phyloP scores from a whole-genome alignment of 352 stramenopile genomes.

The Globisporangium canariense region DNA sequence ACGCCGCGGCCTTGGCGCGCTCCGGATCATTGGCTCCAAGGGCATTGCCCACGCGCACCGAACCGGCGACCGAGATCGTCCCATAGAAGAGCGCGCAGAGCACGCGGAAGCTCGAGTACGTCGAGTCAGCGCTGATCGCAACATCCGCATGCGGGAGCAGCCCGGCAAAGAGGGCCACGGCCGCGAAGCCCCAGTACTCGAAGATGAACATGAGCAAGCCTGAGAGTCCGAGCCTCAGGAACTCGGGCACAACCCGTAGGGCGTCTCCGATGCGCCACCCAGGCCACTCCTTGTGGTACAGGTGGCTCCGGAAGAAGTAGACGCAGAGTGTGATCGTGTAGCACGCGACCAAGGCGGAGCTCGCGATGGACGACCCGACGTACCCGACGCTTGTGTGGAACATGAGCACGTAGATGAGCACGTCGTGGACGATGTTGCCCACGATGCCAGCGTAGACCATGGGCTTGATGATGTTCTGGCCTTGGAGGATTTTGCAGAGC shows the following conservation, averaged over 20 bases:
- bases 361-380: slow-evolving; percentile 72
- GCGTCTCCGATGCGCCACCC: slow-evolving; percentile 69
- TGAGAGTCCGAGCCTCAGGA: slow-evolving; percentile 72
- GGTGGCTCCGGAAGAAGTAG: slow-evolving; percentile 63
- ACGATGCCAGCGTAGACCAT: slow-evolving; percentile 78
- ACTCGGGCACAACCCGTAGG: slow-evolving; percentile 63
- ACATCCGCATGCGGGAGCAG: slow-evolving; percentile 74
- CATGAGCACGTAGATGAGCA: slow-evolving; percentile 85
- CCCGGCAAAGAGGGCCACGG: slow-evolving; percentile 65
- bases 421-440: slow-evolving; percentile 75
- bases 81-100: slow-evolving; percentile 73
- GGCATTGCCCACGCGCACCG: slow-evolving; percentile 82
- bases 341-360: slow-evolving; percentile 45
- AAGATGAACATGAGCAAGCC: slow-evolving; percentile 86
- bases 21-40: slow-evolving; percentile 77
- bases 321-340: slow-evolving; percentile 61
- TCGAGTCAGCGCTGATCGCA: slow-evolving; percentile 82
- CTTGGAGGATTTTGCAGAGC: slow-evolving; percentile 82
- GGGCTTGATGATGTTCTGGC: slow-evolving; percentile 80
- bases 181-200: slow-evolving; percentile 83
- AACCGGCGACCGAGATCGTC: slow-evolving; percentile 63
- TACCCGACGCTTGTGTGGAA: slow-evolving; percentile 75
- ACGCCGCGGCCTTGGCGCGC: slow-evolving; percentile 66
- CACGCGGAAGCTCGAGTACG: slow-evolving; percentile 71
- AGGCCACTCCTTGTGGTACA: slow-evolving; percentile 72